These are phyloP conservation scores for Fusarium sp. DNA, from an alignment of 2,329 filamentous ascomycete genomes.

Conservation along the genomic window DNA sequence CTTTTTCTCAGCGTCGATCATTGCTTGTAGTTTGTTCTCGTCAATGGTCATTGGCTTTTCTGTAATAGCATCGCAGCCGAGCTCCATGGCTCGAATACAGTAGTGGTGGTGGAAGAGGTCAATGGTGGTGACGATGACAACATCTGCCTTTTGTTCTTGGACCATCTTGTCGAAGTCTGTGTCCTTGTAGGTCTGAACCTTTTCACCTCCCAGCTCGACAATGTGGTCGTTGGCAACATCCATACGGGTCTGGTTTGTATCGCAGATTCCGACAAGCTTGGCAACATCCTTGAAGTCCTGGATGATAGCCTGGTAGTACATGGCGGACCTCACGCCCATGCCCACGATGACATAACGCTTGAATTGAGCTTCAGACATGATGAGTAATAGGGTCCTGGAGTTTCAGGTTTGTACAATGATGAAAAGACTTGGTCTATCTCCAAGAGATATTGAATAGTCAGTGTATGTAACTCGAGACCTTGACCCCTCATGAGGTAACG, in stretches of 20 bases:
- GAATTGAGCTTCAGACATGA: slow-evolving; percentile 32
- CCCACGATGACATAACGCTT: slow-evolving; percentile 70
- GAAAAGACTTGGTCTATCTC: no score
- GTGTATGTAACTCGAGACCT: no score
- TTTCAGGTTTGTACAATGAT: not conserved
- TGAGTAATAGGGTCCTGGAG: not conserved
- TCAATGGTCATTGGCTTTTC: slow-evolving; percentile 78
- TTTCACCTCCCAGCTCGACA: slow-evolving; percentile 60
- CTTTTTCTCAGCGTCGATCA: slow-evolving; percentile 55
- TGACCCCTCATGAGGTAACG: not conserved
- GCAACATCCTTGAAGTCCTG: slow-evolving; percentile 64
- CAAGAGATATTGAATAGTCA: no score
- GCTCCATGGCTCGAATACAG: slow-evolving; percentile 71
- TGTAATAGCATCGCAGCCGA: slow-evolving; percentile 72
- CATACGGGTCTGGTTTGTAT: slow-evolving; percentile 73
- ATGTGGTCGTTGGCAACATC: slow-evolving; percentile 68
- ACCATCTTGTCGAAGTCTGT: slow-evolving; percentile 72
- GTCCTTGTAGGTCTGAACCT: slow-evolving; percentile 69
- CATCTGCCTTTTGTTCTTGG: slow-evolving; percentile 68
- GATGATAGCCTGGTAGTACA: slow-evolving; percentile 73
- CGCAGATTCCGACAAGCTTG: slow-evolving; percentile 70
- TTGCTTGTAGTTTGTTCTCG: slow-evolving; percentile 64
- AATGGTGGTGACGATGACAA: slow-evolving; percentile 74
- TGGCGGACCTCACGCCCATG: slow-evolving; percentile 70
- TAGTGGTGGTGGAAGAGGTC: slow-evolving; percentile 74